Conservation (phyloP, 225 moss, liverwort and hornwort genomes). For the Ulota crispa region DNA sequence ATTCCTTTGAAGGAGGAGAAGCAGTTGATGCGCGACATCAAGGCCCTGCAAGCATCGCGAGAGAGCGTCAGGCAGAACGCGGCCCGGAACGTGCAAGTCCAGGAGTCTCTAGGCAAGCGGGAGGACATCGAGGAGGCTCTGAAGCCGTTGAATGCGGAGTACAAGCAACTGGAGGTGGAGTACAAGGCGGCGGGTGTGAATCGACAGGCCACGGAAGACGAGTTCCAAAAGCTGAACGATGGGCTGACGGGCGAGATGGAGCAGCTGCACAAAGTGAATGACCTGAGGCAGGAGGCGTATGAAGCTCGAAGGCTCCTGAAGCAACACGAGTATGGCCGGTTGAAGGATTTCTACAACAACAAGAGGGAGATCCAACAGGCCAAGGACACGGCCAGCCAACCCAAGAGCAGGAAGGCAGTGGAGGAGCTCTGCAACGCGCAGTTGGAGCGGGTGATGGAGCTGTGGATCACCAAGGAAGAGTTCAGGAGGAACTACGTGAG, state of each 20-base stretch:
- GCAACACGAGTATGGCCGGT: conserved; percentile 15
- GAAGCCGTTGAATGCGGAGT: conserved; percentile 48
- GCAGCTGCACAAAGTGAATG: conserved; percentile 50
- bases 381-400: conserved; percentile 7
- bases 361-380: conserved; percentile 22
- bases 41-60: conserved; percentile 58
- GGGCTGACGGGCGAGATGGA: conserved; percentile 38
- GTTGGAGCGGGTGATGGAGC: conserved; percentile 58
- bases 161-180: conserved; percentile 43
- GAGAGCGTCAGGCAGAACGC: conserved; percentile 71
- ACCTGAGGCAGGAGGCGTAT: conserved; percentile 63
- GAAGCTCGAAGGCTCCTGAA: conserved; percentile 40
- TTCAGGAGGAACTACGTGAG: conserved; percentile 65
- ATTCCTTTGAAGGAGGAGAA: conserved; percentile 80
- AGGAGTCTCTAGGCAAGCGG: conserved; percentile 56
- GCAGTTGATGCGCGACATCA: conserved; percentile 75
- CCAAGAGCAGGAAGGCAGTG: conserved; percentile 47
- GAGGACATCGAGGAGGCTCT: conserved; percentile 70
- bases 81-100: conserved; percentile 45
- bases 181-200: conserved; percentile 31
- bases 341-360: conserved; percentile 21
- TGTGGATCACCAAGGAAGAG: conserved; percentile 63
- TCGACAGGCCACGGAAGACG: conserved; percentile 30
- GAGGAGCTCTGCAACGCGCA: conserved; percentile 67
- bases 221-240: conserved; percentile 40